A percentile compares a stretch with the other conserved stretches of the same genome.
phyloP scores from a whole-genome alignment of 148 eudicot species.

The Vaccinium vitisidaea region DNA sequence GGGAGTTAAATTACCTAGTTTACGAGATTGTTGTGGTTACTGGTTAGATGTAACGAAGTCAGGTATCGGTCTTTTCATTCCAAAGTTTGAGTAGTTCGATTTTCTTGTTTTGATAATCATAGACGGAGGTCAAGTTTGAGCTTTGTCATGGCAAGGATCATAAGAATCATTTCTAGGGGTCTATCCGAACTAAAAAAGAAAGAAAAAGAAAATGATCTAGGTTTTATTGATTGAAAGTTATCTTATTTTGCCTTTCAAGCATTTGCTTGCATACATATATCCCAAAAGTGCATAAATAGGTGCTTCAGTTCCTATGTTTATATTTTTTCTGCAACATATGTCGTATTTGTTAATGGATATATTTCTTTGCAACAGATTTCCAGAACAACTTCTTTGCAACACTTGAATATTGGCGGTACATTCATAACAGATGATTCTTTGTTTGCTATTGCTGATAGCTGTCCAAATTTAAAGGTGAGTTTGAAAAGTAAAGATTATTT shows the following conservation, averaged over 20 bases:
- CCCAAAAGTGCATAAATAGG: not conserved
- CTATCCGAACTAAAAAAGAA: not conserved
- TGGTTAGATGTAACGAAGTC: not conserved
- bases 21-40: not conserved
- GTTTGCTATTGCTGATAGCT: conserved; percentile 73
- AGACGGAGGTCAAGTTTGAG: not conserved
- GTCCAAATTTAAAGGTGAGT: conserved; percentile 66
- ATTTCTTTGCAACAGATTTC: conserved; percentile 48
- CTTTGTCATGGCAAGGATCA: not conserved
- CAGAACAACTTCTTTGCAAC: conserved; percentile 66
- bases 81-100: not conserved
- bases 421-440: conserved; percentile 75
- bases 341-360: not conserved
- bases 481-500: not conserved
- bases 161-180: not conserved
- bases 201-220: not conserved
- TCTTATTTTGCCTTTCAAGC: not conserved
- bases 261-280: not conserved
- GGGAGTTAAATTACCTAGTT: conserved; percentile 1
- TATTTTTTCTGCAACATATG: not conserved
- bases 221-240: not conserved
- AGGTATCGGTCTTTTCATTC: not conserved
- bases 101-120: not conserved
- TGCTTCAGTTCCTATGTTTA: not conserved
- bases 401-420: conserved; percentile 84